Conservation (phyloP, 179 eudicot species). For the Beta corolliflora region DNA sequence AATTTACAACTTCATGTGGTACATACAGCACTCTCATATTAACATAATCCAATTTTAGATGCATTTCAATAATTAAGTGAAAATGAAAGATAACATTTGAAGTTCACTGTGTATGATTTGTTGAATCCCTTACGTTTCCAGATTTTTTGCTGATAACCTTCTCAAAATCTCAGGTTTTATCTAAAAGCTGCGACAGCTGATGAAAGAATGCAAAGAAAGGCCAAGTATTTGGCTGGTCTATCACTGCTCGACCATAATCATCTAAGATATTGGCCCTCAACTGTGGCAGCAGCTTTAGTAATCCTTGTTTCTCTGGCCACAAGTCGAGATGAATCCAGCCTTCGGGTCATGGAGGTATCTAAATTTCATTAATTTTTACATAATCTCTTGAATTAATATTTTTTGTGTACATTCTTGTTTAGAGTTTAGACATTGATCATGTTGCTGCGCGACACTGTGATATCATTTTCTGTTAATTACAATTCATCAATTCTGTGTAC, state of each 20-base stretch:
- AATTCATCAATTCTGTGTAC: not conserved
- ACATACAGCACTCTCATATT: slow-evolving; percentile 5
- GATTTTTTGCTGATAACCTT: not conserved
- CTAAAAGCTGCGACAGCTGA: slow-evolving; percentile 79
- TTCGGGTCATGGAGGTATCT: slow-evolving; percentile 24
- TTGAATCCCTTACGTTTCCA: not conserved
- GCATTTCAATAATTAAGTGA: not conserved
- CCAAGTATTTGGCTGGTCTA: slow-evolving; percentile 61
- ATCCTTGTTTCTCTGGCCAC: slow-evolving; percentile 65
- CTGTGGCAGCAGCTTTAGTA: slow-evolving; percentile 87
- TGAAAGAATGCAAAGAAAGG: slow-evolving; percentile 56
- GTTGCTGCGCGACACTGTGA: no score
- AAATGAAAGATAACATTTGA: not conserved
- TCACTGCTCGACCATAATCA: slow-evolving; percentile 73
- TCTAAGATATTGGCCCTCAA: slow-evolving; percentile 89
- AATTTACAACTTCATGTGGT: slow-evolving; percentile 87
- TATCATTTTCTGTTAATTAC: no score
- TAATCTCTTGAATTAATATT: not conserved
- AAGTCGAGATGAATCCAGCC: slow-evolving; percentile 55
- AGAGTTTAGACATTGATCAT: not conserved
- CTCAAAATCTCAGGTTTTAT: slow-evolving; percentile 65
- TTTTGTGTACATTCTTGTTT: not conserved
- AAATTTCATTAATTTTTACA: not conserved
- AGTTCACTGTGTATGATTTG: not conserved
- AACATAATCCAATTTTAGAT: not conserved